A percentile compares a stretch with the other conserved stretches of the same genome.
phyloP scores from a whole-genome alignment of 306 rosid genomes.

The Vigna angularis region DNA sequence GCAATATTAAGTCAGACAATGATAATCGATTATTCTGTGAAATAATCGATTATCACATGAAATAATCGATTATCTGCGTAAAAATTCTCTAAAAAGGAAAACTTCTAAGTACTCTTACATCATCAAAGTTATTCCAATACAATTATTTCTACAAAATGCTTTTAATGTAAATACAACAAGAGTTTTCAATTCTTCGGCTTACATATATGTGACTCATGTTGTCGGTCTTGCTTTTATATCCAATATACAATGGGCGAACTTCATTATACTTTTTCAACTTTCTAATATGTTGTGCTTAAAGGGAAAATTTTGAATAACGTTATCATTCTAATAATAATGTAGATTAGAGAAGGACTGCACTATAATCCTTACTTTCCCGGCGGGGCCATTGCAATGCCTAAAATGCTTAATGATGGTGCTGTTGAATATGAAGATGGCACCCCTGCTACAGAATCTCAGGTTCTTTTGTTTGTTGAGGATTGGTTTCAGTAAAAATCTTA shows the following conservation, averaged over 20 bases:
- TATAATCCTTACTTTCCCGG: slow-evolving; percentile 98
- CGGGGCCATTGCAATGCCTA: slow-evolving; percentile 99
- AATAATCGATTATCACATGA: no score
- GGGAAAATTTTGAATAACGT: slow-evolving; percentile 8
- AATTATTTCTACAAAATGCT: no score
- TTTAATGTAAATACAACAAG: no score
- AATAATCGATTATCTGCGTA: no score
- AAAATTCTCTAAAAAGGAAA: no score
- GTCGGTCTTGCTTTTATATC: slow-evolving; percentile 13
- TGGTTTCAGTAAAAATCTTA: slow-evolving; percentile 10
- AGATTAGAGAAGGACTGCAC: slow-evolving; percentile 96
- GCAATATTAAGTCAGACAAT: no score
- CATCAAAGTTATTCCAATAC: no score
- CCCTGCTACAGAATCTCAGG: slow-evolving; percentile 98
- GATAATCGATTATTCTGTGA: no score
- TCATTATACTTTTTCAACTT: slow-evolving; percentile 20
- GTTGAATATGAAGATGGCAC: slow-evolving; percentile 93
- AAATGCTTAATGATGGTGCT: slow-evolving; percentile 99
- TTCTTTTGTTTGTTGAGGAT: slow-evolving; percentile 35
- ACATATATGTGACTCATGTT: not conserved
- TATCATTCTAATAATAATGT: slow-evolving; percentile 46
- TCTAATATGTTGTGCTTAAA: slow-evolving; percentile 6
- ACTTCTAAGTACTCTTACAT: no score
- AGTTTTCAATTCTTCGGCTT: no score
- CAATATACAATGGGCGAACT: slow-evolving; percentile 6